Evolutionary conservation across 2,329 filamentous ascomycete species (phyloP).

Genomic region (Neoascochyta sp.): DNA sequence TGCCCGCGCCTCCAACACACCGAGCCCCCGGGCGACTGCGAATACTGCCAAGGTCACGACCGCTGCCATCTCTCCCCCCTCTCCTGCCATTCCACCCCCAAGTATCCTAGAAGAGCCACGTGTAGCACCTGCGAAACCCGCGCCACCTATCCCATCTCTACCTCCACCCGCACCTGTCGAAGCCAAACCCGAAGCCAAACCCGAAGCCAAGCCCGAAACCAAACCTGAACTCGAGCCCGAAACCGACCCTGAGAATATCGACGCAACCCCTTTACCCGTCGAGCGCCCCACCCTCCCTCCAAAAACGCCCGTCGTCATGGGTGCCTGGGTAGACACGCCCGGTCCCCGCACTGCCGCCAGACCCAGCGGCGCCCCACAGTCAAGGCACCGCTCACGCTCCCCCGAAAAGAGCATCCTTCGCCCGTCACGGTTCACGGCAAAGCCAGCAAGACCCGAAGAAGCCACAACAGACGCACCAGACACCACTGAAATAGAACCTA

Average conservation of each 20-base stretch:
- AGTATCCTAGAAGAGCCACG: conserved; percentile 1
- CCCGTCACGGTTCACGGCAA: conserved; percentile 11
- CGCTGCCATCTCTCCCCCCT: conserved; percentile 5
- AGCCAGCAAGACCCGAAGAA: conserved; percentile 4
- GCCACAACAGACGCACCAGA: conserved; percentile 5
- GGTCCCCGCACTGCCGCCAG: conserved; percentile 23
- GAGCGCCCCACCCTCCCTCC: conserved; percentile 20
- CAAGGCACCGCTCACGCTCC: conserved; percentile 15
- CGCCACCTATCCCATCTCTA: too few species aligned
- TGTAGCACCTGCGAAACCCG: conserved; percentile 2
- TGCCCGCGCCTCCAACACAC: conserved; percentile 47
- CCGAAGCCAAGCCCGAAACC: conserved; percentile 2
- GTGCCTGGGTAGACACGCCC: conserved; percentile 49
- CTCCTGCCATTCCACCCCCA: background rate
- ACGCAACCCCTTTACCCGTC: conserved; percentile 29
- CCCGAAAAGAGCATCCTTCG: conserved; percentile 15
- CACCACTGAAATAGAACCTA: background rate
- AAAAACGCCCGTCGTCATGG: conserved; percentile 47
- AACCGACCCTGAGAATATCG: conserved; percentile 12
- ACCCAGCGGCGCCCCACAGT: conserved; percentile 5
- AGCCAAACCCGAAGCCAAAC: background rate
- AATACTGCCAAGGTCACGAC: conserved; percentile 18
- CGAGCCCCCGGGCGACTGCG: conserved; percentile 38
- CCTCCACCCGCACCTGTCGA: background rate
- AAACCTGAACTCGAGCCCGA: conserved; percentile 7